Conservation (phyloP, 495 filamentous ascomycete species). For the Hypoxylon perforatum region DNA sequence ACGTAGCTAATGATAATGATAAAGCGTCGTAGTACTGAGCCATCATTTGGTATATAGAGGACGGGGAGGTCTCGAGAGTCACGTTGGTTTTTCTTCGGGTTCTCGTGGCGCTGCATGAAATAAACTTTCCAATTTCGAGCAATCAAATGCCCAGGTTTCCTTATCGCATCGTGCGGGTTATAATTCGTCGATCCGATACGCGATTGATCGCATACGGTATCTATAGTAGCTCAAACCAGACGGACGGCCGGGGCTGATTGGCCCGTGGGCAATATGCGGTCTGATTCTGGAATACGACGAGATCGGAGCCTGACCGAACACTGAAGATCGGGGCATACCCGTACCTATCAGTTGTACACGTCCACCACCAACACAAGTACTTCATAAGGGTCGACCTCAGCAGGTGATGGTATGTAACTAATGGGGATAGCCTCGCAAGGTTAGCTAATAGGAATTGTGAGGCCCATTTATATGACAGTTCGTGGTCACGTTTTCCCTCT, state of each 20-base stretch:
- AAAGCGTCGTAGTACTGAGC: too few relatives aligned
- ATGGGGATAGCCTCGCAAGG: constrained; percentile 26
- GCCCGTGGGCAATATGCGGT: constrained; percentile 26
- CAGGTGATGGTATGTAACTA: constrained; percentile 19
- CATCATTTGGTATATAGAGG: too few relatives aligned
- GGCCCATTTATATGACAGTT: constrained; percentile 39
- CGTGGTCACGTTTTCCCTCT: constrained; percentile 26
- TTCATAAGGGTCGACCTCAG: too few relatives aligned
- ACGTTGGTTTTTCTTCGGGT: constrained; percentile 21
- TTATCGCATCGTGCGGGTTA: constrained; percentile 35
- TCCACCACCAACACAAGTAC: too few relatives aligned
- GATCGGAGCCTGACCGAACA: constrained; percentile 44
- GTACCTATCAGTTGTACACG: background rate
- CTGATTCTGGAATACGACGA: constrained; percentile 39
- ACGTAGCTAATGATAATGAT: too few relatives aligned
- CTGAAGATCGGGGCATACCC: constrained; percentile 5
- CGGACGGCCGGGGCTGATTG: constrained; percentile 25
- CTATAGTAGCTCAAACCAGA: constrained; percentile 38
- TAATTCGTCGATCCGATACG: constrained; percentile 40
- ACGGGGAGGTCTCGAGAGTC: constrained; percentile 1
- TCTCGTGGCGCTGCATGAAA: constrained; percentile 13
- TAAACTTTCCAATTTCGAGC: constrained; percentile 11
- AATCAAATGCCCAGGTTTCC: constrained; percentile 23
- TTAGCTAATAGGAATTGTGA: constrained; percentile 39
- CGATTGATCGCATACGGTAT: constrained; percentile 40